Conservation (phyloP, 208 protist species). For the Perkinsela sp. region DNA sequence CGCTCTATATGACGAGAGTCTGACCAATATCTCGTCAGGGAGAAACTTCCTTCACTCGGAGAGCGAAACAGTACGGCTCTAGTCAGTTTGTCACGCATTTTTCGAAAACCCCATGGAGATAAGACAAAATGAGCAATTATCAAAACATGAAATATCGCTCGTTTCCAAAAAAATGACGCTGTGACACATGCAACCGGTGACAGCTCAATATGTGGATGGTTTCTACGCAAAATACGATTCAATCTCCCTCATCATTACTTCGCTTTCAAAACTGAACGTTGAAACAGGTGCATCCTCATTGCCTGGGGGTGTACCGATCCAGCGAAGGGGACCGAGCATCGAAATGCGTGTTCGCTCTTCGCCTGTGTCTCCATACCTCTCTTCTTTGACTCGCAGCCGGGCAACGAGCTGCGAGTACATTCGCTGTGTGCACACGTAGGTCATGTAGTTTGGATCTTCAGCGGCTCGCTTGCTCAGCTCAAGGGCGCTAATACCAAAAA, state of each 20-base stretch:
- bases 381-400: constrained; percentile 57
- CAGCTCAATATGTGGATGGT: no score
- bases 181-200: no score
- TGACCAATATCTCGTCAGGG: no score
- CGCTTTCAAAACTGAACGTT: not conserved
- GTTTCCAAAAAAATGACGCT: no score
- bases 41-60: no score
- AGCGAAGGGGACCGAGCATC: not conserved
- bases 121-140: no score
- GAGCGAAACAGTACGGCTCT: no score
- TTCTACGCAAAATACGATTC: not conserved
- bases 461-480: constrained; percentile 41
- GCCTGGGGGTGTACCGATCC: not conserved
- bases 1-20: no score
- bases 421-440: constrained; percentile 26
- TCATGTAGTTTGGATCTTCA: constrained; percentile 36
- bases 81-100: no score
- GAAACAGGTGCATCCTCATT: not conserved
- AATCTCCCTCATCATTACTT: not conserved
- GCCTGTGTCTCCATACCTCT: constrained; percentile 18
- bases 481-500: constrained; percentile 44
- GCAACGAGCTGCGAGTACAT: constrained; percentile 56
- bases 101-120: no score
- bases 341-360: constrained; percentile 22
- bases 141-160: no score